These are phyloP conservation scores for Yamadazyma jaroonii DNA, from an alignment of 1,139 yeast species.

Conservation along the genomic window DNA sequence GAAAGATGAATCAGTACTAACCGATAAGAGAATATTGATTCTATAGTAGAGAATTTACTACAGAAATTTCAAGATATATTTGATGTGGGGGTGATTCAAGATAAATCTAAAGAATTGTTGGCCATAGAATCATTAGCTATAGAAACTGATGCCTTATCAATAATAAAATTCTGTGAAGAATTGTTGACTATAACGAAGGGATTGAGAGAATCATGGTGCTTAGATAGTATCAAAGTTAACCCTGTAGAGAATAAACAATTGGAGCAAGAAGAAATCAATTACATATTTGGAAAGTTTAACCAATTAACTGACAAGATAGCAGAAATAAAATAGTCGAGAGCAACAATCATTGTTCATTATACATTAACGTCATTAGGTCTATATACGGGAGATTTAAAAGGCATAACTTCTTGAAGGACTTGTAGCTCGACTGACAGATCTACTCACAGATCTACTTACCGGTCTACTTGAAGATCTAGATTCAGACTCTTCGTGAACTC, in stretches of 20 bases:
- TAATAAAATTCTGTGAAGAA: conserved; percentile 53
- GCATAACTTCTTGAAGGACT: conserved; percentile 6
- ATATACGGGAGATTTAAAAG: neutral
- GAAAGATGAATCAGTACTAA: conserved; percentile 14
- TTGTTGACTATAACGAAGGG: conserved; percentile 47
- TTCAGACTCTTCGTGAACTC: conserved; percentile 19
- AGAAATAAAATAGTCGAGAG: neutral
- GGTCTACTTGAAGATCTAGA: conserved; percentile 7
- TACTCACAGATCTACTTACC: conserved; percentile 7
- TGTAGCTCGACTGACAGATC: conserved; percentile 2
- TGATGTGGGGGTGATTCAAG: conserved; percentile 40
- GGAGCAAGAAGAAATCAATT: conserved; percentile 23
- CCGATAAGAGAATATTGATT: conserved; percentile 36
- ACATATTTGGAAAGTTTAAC: conserved; percentile 38
- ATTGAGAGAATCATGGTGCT: conserved; percentile 55
- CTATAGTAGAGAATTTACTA: conserved; percentile 40
- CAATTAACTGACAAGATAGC: conserved; percentile 38
- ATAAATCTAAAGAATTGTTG: conserved; percentile 49
- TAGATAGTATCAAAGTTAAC: conserved; percentile 48
- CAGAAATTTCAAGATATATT: conserved; percentile 45
- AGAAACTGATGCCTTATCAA: conserved; percentile 51
- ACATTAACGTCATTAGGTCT: conserved; percentile 6
- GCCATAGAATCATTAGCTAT: conserved; percentile 56
- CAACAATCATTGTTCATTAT: conserved; percentile 1
- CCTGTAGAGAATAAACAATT: conserved; percentile 13